These are phyloP conservation scores for Geotrichum restrictum DNA, from an alignment of 1,139 yeast genomes.

Conservation along the genomic window DNA sequence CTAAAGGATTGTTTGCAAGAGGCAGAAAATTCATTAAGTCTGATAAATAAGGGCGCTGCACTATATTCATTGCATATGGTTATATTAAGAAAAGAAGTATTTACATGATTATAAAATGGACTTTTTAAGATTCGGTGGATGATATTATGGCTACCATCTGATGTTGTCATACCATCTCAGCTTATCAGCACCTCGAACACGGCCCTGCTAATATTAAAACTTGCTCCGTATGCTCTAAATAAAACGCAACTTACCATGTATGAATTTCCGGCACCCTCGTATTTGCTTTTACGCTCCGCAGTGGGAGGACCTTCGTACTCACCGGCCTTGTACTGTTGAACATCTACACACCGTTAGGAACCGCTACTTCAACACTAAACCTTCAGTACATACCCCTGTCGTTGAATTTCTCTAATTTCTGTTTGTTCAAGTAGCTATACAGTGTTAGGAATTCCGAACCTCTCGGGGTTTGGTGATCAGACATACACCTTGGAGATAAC, in stretches of 20 bases:
- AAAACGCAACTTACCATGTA: slow-evolving; percentile 30
- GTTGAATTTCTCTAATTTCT: slow-evolving; percentile 16
- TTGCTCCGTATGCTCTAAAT: neutral
- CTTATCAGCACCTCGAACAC: slow-evolving; percentile 19
- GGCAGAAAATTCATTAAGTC: slow-evolving; percentile 33
- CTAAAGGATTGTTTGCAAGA: slow-evolving; percentile 39
- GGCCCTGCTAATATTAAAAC: slow-evolving; percentile 5
- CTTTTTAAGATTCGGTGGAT: neutral
- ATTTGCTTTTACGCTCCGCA: slow-evolving; percentile 36
- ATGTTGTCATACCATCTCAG: slow-evolving; percentile 11
- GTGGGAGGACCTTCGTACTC: slow-evolving; percentile 36
- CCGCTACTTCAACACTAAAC: neutral
- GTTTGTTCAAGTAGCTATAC: slow-evolving; percentile 15
- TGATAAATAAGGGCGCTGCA: slow-evolving; percentile 7
- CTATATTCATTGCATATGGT: neutral
- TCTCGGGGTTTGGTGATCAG: neutral
- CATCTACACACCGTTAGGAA: slow-evolving; percentile 22
- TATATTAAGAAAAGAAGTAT: neutral
- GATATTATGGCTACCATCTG: neutral
- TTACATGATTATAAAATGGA: neutral
- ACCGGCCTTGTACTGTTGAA: slow-evolving; percentile 34
- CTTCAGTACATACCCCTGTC: slow-evolving; percentile 15
- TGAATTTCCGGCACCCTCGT: slow-evolving; percentile 41
- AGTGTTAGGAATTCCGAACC: neutral
- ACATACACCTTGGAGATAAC: slow-evolving; percentile 16